Evolutionary conservation across 2,329 filamentous ascomycete species (phyloP).

Genomic region (Sporothrix protearum): DNA sequence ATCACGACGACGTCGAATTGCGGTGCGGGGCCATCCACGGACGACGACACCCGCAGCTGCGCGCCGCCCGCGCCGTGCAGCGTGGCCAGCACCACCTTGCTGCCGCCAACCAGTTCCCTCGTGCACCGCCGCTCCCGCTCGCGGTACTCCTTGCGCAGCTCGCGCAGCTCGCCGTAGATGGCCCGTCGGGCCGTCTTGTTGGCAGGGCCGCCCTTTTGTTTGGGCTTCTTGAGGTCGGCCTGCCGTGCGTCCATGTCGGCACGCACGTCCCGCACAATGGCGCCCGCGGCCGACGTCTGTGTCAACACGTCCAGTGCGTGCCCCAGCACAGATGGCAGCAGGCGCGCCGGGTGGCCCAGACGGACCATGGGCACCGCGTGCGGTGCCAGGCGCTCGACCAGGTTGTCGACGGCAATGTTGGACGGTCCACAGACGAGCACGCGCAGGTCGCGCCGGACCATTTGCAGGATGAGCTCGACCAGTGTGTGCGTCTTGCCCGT

Average conservation of each 20-base stretch:
- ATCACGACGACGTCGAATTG: constrained; percentile 92
- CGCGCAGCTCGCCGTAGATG: constrained; percentile 81
- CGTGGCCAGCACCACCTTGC: constrained; percentile 86
- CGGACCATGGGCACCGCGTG: constrained; percentile 84
- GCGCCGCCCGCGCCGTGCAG: constrained; percentile 86
- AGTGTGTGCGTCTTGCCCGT: constrained; percentile 97
- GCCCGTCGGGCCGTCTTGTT: constrained; percentile 60
- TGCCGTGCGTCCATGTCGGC: constrained; percentile 92
- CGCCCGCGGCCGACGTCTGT: constrained; percentile 82
- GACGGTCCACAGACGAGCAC: constrained; percentile 93
- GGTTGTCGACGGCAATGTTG: constrained; percentile 97
- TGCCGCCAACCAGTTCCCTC: constrained; percentile 66
- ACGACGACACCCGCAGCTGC: constrained; percentile 56
- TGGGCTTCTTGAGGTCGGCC: constrained; percentile 69
- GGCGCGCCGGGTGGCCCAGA: constrained; percentile 84
- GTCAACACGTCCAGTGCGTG: constrained; percentile 91
- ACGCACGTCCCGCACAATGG: constrained; percentile 84
- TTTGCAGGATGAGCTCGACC: constrained; percentile 90
- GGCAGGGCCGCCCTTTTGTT: constrained; percentile 54
- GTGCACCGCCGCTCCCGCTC: constrained; percentile 81
- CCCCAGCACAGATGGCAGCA: constrained; percentile 80
- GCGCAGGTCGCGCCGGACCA: constrained; percentile 68
- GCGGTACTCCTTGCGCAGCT: constrained; percentile 82
- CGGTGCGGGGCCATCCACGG: constrained; percentile 46
- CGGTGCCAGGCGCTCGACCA: constrained; percentile 83